Conservation (phyloP, 352 stramenopile species). For the Globisporangium spiculum region DNA sequence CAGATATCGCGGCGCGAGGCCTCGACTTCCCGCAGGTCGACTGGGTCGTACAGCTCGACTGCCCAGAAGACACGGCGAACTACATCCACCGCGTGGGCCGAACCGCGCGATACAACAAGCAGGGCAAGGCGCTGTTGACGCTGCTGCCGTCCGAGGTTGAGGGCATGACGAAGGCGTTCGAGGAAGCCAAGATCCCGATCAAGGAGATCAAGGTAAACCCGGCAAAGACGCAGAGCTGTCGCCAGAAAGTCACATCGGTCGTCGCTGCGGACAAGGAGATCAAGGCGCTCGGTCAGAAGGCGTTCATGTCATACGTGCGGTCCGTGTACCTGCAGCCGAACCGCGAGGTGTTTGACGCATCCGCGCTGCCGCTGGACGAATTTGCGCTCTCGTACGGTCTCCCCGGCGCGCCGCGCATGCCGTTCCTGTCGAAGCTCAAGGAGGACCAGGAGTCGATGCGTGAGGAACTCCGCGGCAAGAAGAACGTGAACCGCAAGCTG, state of each 20-base stretch:
- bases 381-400: slow-evolving; percentile 95
- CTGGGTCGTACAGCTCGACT: slow-evolving; percentile 98
- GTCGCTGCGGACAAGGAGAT: slow-evolving; percentile 93
- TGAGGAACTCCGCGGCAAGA: slow-evolving; percentile 89
- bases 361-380: slow-evolving; percentile 87
- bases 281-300: slow-evolving; percentile 95
- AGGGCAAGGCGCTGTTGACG: slow-evolving; percentile 92
- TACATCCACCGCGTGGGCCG: slow-evolving; percentile 99
- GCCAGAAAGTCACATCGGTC: slow-evolving; percentile 90
- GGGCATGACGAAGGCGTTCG: slow-evolving; percentile 83
- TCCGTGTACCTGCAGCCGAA: slow-evolving; percentile 95
- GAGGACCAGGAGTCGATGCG: slow-evolving; percentile 76
- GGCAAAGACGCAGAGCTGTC: slow-evolving; percentile 92
- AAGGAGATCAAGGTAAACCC: slow-evolving; percentile 97
- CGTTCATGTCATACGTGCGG: slow-evolving; percentile 98
- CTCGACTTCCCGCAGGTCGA: slow-evolving; percentile 99
- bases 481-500: slow-evolving; percentile 97
- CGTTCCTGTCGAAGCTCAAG: slow-evolving; percentile 89
- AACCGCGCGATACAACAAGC: slow-evolving; percentile 94
- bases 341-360: slow-evolving; percentile 93
- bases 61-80: slow-evolving; percentile 95
- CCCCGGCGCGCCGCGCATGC: slow-evolving; percentile 89
- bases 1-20: slow-evolving; percentile 97
- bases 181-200: slow-evolving; percentile 93
- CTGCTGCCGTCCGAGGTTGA: slow-evolving; percentile 90